These are phyloP conservation scores for Hortaea werneckii DNA, from an alignment of 2,329 filamentous ascomycete genomes.

Conservation along the genomic window DNA sequence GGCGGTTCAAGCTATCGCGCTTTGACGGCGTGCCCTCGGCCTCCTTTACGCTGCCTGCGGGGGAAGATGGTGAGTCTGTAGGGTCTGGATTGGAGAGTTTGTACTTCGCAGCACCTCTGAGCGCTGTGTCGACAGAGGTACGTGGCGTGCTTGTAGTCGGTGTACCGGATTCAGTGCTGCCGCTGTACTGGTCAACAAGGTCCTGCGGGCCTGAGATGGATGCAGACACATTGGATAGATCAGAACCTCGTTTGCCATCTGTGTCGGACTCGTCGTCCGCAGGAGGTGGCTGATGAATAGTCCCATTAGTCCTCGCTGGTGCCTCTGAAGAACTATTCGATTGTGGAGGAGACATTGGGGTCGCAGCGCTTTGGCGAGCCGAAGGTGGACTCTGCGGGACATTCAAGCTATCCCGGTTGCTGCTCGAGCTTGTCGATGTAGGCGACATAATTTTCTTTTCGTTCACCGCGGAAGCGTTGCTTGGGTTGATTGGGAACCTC, in stretches of 20 bases:
- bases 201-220: slow-evolving; percentile 19
- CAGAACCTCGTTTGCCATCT: slow-evolving; percentile 10
- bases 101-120: slow-evolving; percentile 4
- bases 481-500: slow-evolving; percentile 63
- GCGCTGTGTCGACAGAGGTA: slow-evolving; percentile 2
- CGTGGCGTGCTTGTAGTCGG: slow-evolving; percentile 7
- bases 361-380: slow-evolving; percentile 6
- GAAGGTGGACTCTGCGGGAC: slow-evolving; percentile 54
- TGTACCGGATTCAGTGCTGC: slow-evolving; percentile 11
- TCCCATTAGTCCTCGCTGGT: slow-evolving; percentile 13
- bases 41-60: slow-evolving; percentile 9
- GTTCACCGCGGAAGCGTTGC: slow-evolving; percentile 34
- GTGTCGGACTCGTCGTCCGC: slow-evolving; percentile 12
- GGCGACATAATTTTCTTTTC: slow-evolving; percentile 32
- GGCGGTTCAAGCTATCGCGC: slow-evolving; percentile 52
- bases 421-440: slow-evolving; percentile 15
- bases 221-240: slow-evolving; percentile 14
- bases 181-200: slow-evolving; percentile 18
- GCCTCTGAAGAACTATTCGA: neutral
- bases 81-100: slow-evolving; percentile 4
- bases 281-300: slow-evolving; percentile 22
- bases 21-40: slow-evolving; percentile 41
- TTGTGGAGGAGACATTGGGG: slow-evolving; percentile 9
- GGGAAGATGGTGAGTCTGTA: neutral
- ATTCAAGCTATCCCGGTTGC: slow-evolving; percentile 54